Conservation (phyloP, 768 basidiomycete species). For the Trametes sanguinea region DNA sequence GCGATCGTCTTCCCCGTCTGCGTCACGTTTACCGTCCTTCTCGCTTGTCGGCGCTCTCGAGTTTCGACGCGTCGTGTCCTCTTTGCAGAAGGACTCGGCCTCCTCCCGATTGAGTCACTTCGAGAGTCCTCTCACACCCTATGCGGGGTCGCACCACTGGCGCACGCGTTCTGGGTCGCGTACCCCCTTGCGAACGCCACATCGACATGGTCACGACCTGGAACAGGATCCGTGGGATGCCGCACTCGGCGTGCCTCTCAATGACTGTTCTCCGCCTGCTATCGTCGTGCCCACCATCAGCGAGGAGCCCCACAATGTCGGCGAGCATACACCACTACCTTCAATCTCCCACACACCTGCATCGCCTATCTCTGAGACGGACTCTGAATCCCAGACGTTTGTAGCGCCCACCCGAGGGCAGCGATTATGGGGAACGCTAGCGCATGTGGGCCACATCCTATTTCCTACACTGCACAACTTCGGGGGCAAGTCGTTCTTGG, state of each 20-base stretch:
- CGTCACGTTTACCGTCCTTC: constrained; percentile 67
- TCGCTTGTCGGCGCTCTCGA: constrained; percentile 95
- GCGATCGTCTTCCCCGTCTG: constrained; percentile 52
- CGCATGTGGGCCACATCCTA: constrained; percentile 57
- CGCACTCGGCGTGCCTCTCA: constrained; percentile 50
- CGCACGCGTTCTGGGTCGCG: constrained; percentile 38
- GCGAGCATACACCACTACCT: constrained; percentile 36
- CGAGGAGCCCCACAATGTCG: constrained; percentile 1
- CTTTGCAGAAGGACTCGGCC: constrained; percentile 70
- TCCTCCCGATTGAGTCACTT: constrained; percentile 61
- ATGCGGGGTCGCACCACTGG: constrained; percentile 28
- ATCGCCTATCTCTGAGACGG: constrained; percentile 44
- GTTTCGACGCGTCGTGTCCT: constrained; percentile 88
- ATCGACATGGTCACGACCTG: constrained; percentile 11
- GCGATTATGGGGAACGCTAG: constrained; percentile 37
- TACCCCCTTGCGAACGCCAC: constrained; percentile 30
- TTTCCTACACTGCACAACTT: constrained; percentile 87
- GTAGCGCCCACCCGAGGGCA: constrained; percentile 45
- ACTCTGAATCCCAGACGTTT: constrained; percentile 48
- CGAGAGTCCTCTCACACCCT: constrained; percentile 68
- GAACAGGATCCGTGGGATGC: constrained; percentile 53
- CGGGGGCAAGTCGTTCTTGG: constrained; percentile 64
- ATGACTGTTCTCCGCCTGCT: constrained; percentile 47
- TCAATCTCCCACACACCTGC: constrained; percentile 59
- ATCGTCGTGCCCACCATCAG: constrained; percentile 34